A percentile compares a stretch with the other conserved stretches of the same genome.
Evolutionary conservation across 805 yeast species (phyloP).

Genomic region (Wickerhamomyces sydowiorum): DNA sequence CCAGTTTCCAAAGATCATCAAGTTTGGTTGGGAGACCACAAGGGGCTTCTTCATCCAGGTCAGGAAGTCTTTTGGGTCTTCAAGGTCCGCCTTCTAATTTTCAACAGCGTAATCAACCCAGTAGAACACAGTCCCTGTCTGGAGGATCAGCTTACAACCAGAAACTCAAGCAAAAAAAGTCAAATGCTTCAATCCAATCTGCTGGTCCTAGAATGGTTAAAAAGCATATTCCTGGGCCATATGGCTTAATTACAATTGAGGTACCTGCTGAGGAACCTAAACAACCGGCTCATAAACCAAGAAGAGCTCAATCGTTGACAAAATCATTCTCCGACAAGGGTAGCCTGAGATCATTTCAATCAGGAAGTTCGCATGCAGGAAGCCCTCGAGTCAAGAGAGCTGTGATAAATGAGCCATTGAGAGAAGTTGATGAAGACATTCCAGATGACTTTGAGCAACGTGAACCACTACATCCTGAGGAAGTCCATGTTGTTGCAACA

Average conservation of each 20-base stretch:
- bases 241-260: slow-evolving; percentile 64
- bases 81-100: slow-evolving; percentile 13
- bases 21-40: slow-evolving; percentile 4
- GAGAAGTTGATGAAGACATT: slow-evolving; percentile 15
- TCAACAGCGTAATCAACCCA: slow-evolving; percentile 13
- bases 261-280: slow-evolving; percentile 43
- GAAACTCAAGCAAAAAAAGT: neutral
- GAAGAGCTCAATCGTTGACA: slow-evolving; percentile 7
- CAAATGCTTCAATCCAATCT: slow-evolving; percentile 1
- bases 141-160: neutral
- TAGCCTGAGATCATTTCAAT: slow-evolving; percentile 8
- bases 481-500: neutral
- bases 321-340: slow-evolving; percentile 4
- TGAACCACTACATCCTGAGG: slow-evolving; percentile 7
- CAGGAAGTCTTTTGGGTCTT: slow-evolving; percentile 18
- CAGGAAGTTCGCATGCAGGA: slow-evolving; percentile 1
- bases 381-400: slow-evolving; percentile 11
- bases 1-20: slow-evolving; percentile 13
- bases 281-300: slow-evolving; percentile 3
- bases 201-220: slow-evolving; percentile 45
- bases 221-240: slow-evolving; percentile 68
- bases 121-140: slow-evolving; percentile 13
- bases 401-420: slow-evolving; percentile 13
- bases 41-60: slow-evolving; percentile 11
- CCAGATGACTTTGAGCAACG: neutral